Conservation (phyloP, 148 eudicot species). For the Spergularia marina region DNA sequence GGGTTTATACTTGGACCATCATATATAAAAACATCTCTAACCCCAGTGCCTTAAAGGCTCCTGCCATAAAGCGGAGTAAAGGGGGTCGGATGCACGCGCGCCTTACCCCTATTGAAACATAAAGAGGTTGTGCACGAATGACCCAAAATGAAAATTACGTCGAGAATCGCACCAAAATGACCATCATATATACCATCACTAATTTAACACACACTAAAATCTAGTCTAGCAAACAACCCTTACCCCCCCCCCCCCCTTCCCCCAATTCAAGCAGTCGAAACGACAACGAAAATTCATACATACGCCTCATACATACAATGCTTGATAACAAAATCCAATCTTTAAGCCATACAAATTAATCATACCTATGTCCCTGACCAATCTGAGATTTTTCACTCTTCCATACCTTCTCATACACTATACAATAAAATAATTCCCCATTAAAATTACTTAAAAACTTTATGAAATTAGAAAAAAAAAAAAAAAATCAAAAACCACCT, state of each 20-base stretch:
- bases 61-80: too few relatives aligned
- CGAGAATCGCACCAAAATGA: too few relatives aligned
- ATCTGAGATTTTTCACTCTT: constrained; percentile 68
- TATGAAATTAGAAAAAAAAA: background rate
- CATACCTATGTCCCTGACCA: constrained; percentile 81
- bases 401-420: constrained; percentile 88
- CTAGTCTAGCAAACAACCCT: background rate
- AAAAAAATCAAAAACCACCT: constrained; percentile 34
- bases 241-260: too few relatives aligned
- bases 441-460: background rate
- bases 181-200: too few relatives aligned
- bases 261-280: background rate
- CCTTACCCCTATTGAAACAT: too few relatives aligned
- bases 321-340: background rate
- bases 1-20: too few relatives aligned
- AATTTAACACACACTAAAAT: background rate
- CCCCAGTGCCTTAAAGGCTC: too few relatives aligned
- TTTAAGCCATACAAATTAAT: too few relatives aligned
- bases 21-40: too few relatives aligned
- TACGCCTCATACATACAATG: background rate
- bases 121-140: too few relatives aligned
- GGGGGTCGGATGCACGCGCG: too few relatives aligned
- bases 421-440: constrained; percentile 11
- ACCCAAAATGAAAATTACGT: too few relatives aligned
- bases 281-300: background rate